Evolutionary conservation across 257 asterid species (phyloP).

Genomic region (Solanum stenotomum): DNA sequence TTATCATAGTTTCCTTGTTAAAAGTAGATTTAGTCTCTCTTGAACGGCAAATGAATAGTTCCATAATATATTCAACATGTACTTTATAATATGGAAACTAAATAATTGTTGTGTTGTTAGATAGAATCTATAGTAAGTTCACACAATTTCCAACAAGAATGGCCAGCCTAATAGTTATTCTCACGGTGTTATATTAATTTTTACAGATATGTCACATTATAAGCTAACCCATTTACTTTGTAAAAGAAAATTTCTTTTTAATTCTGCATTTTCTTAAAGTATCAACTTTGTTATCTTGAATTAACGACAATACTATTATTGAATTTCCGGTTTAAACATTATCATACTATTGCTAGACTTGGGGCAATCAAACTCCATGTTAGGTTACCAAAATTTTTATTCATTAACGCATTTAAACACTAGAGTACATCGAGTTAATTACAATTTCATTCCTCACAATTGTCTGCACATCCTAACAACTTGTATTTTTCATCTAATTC

Average conservation of each 20-base stretch:
- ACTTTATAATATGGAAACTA: not conserved
- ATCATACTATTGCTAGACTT: not conserved
- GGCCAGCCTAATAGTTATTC: not conserved
- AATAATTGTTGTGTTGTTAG: not conserved
- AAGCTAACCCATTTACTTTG: not conserved
- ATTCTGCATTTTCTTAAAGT: not conserved
- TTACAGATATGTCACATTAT: not conserved
- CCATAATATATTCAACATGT: not conserved
- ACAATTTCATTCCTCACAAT: not conserved
- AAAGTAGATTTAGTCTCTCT: not conserved
- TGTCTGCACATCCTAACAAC: not conserved
- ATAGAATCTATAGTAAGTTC: not conserved
- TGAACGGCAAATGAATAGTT: not conserved
- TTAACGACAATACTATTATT: too few species aligned
- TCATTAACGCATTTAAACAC: not conserved
- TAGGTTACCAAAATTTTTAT: not conserved
- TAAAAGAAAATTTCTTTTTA: not conserved
- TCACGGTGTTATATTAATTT: too few species aligned
- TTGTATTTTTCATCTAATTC: not conserved
- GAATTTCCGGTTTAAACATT: not conserved
- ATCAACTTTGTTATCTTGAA: not conserved
- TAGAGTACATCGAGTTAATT: too few species aligned
- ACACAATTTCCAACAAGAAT: not conserved
- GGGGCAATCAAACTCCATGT: not conserved
- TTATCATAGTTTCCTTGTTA: not conserved